Evolutionary conservation across 768 basidiomycete genomes (phyloP).

Genomic region (Russula emetica): DNA sequence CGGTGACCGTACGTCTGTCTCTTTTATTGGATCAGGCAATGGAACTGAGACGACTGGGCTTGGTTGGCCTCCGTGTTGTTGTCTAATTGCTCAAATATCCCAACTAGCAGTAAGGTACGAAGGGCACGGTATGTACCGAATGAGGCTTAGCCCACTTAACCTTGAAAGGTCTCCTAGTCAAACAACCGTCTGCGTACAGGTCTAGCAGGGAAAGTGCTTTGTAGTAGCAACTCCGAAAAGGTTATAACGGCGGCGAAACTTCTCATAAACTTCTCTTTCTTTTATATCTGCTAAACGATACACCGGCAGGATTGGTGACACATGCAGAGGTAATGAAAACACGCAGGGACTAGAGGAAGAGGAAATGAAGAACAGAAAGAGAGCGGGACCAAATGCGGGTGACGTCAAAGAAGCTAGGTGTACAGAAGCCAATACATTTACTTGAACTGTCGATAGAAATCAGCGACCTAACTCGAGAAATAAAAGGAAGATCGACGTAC

Average conservation of each 20-base stretch:
- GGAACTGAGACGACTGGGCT: too few relatives aligned
- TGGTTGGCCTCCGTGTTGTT: too few relatives aligned
- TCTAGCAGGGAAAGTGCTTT: background rate
- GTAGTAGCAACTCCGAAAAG: background rate
- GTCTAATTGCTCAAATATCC: too few relatives aligned
- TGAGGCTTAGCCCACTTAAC: background rate
- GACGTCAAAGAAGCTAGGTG: background rate
- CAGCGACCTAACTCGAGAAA: constrained; percentile 2
- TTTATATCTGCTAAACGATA: constrained; percentile 18
- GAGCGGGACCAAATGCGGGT: constrained; percentile 14
- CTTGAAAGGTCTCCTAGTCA: background rate
- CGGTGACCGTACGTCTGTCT: too few relatives aligned
- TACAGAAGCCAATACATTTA: constrained; percentile 24
- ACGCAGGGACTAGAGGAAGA: background rate
- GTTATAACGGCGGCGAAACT: background rate
- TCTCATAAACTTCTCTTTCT: background rate
- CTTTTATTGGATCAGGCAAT: too few relatives aligned
- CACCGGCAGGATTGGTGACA: constrained; percentile 11
- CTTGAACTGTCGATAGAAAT: constrained; percentile 33
- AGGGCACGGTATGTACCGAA: too few relatives aligned
- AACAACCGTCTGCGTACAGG: background rate
- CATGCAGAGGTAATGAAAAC: constrained; percentile 7
- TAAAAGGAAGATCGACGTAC: constrained; percentile 45
- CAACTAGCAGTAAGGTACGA: too few relatives aligned
- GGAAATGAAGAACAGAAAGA: background rate